phyloP scores from a whole-genome alignment of 768 basidiomycete genomes.

The Heimioporus sp. region DNA sequence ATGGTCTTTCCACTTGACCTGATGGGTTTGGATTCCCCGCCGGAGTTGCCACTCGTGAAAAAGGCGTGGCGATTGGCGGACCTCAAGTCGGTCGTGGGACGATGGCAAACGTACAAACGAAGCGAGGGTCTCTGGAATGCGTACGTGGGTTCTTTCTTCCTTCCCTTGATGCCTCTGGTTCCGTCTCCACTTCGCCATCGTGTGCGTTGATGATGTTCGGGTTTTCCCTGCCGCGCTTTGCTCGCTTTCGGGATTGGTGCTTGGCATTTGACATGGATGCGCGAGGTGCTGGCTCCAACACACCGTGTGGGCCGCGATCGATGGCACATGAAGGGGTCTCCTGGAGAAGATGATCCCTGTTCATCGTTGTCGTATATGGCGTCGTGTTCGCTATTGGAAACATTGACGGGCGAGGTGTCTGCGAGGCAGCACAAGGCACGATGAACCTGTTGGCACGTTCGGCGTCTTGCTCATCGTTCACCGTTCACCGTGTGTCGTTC shows the following conservation, averaged over 20 bases:
- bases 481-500: background rate
- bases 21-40: conserved; percentile 55
- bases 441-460: conserved; percentile 3
- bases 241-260: background rate
- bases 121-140: conserved; percentile 68
- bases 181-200: no score
- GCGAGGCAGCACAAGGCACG: conserved; percentile 16
- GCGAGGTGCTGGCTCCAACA: background rate
- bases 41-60: conserved; percentile 39
- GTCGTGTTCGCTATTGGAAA: background rate
- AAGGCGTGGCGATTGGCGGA: conserved; percentile 52
- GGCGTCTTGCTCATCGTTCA: conserved; percentile 12
- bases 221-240: no score
- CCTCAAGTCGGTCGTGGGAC: conserved; percentile 43
- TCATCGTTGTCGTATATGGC: conserved; percentile 13
- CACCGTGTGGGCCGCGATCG: conserved; percentile 10
- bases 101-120: conserved; percentile 59
- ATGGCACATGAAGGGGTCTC: conserved; percentile 14
- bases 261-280: background rate
- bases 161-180: no score
- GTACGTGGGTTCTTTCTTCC: conserved; percentile 31
- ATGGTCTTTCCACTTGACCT: conserved; percentile 67
- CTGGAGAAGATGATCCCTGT: background rate
- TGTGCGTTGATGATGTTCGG: no score
- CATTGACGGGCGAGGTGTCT: conserved; percentile 15